These are phyloP conservation scores for Orbilia blumenaviensis DNA, from an alignment of 2,329 filamentous ascomycete species.

Conservation along the genomic window DNA sequence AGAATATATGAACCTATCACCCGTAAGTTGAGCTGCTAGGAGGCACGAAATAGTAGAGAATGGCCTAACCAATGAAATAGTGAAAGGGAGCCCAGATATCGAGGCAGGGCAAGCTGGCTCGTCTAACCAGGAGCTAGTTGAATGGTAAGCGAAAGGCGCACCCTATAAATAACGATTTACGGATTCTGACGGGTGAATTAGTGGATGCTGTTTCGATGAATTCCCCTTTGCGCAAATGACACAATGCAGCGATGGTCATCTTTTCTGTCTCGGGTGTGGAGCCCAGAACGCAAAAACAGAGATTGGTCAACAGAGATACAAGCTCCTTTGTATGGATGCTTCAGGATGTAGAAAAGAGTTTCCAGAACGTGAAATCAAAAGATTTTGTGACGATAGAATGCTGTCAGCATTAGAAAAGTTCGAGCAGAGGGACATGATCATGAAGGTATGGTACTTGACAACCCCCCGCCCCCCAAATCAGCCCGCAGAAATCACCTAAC, in stretches of 20 bases:
- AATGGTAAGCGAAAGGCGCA: slow-evolving; percentile 63
- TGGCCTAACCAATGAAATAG: slow-evolving; percentile 48
- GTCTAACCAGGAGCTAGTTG: slow-evolving; percentile 66
- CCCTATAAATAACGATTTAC: neutral
- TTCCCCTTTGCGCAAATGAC: slow-evolving; percentile 74
- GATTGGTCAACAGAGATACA: slow-evolving; percentile 74
- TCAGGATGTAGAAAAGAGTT: slow-evolving; percentile 74
- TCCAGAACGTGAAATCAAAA: slow-evolving; percentile 65
- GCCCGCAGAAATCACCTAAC: neutral
- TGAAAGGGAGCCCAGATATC: slow-evolving; percentile 54
- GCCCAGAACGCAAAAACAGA: slow-evolving; percentile 72
- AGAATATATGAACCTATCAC: slow-evolving; percentile 35
- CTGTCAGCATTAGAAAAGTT: slow-evolving; percentile 73
- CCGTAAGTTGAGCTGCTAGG: neutral
- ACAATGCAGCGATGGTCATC: slow-evolving; percentile 70
- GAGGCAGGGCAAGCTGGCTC: slow-evolving; percentile 60
- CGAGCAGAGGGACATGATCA: slow-evolving; percentile 74
- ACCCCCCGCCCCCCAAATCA: neutral
- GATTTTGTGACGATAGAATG: slow-evolving; percentile 69
- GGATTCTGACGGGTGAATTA: slow-evolving; percentile 3
- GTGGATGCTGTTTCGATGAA: slow-evolving; percentile 77
- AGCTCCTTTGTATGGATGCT: slow-evolving; percentile 75
- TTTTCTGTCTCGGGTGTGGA: slow-evolving; percentile 76
- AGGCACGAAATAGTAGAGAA: neutral
- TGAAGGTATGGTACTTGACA: neutral